Conservation (phyloP, 192 early-diverging fungal species). For the Coemansia sp. region DNA sequence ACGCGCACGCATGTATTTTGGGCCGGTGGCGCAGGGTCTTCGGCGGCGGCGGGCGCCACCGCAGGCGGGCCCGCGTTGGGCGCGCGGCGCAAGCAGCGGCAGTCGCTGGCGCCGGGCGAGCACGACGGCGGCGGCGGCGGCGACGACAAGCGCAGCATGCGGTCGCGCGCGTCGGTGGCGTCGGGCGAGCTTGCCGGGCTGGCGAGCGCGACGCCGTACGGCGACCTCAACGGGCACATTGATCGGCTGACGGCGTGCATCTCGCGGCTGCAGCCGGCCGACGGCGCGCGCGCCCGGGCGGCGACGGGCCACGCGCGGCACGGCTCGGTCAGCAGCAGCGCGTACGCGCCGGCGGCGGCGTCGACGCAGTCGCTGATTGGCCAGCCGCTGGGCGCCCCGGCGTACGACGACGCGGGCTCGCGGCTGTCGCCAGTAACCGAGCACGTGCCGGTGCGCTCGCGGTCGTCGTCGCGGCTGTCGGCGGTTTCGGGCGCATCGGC, state of each 20-base stretch:
- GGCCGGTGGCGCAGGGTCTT: conserved; percentile 36
- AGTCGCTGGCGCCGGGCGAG: conserved; percentile 24
- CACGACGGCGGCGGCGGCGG: conserved; percentile 10
- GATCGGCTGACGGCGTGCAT: conserved; percentile 47
- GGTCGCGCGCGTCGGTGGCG: conserved; percentile 26
- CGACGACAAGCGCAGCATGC: conserved; percentile 43
- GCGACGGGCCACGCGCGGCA: conserved; percentile 19
- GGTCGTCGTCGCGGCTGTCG: conserved; percentile 45
- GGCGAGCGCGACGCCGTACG: conserved; percentile 24
- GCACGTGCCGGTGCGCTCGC: conserved; percentile 19
- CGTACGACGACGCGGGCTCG: conserved; percentile 7
- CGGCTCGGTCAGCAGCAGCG: conserved; percentile 23
- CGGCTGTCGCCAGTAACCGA: conserved; percentile 44
- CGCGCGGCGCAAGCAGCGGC: conserved; percentile 37
- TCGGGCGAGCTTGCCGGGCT: conserved; percentile 23
- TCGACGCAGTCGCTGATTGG: conserved; percentile 24
- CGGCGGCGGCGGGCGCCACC: conserved; percentile 21
- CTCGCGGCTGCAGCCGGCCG: conserved; percentile 27
- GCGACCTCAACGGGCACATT: conserved; percentile 40
- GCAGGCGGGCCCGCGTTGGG: no score
- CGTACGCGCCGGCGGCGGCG: conserved; percentile 2
- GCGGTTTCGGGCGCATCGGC: conserved; percentile 32
- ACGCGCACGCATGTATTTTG: conserved; percentile 27
- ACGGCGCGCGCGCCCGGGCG: not conserved
- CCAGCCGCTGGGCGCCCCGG: conserved; percentile 1